These are phyloP conservation scores for Penicillium coffeae DNA, from an alignment of 495 filamentous ascomycete species.

Conservation along the genomic window DNA sequence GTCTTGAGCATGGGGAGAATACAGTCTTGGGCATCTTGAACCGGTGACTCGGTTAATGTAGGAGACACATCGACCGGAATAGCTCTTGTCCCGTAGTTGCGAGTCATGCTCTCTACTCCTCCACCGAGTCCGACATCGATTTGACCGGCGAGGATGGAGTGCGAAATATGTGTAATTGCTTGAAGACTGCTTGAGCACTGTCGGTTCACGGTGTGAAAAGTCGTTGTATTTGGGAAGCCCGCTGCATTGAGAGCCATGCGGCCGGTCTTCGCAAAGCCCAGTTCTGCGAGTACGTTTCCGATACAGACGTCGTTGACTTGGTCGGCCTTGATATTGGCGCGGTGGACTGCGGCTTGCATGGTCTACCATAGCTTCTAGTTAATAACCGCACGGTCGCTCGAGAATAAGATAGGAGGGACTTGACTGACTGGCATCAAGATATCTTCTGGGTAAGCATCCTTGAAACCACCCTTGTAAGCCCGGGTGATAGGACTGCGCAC, in stretches of 20 bases:
- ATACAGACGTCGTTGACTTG: slow-evolving; percentile 81
- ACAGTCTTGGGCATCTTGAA: slow-evolving; percentile 73
- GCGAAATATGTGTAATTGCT: slow-evolving; percentile 65
- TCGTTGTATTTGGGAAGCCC: slow-evolving; percentile 68
- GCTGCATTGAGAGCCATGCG: slow-evolving; percentile 85
- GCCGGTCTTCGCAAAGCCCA: slow-evolving; percentile 85
- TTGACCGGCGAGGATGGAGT: slow-evolving; percentile 65
- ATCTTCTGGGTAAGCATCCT: slow-evolving; percentile 87
- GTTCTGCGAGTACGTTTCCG: slow-evolving; percentile 83
- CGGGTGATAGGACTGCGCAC: slow-evolving; percentile 83
- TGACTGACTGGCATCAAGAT: slow-evolving; percentile 46
- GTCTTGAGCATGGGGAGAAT: slow-evolving; percentile 93
- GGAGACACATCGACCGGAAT: slow-evolving; percentile 79
- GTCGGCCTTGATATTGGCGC: slow-evolving; percentile 70
- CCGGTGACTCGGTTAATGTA: slow-evolving; percentile 57
- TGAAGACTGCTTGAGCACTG: slow-evolving; percentile 77
- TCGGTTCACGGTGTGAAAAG: slow-evolving; percentile 81
- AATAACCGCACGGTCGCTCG: background rate
- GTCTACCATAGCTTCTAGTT: background rate
- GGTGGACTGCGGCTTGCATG: slow-evolving; percentile 59
- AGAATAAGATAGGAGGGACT: background rate
- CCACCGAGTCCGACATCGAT: slow-evolving; percentile 78
- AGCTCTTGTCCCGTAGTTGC: slow-evolving; percentile 77
- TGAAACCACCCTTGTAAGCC: slow-evolving; percentile 76
- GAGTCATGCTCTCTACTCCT: slow-evolving; percentile 94